These are phyloP conservation scores for Nannochloropsis gaditana DNA, from an alignment of 108 stramenopile genomes.

Conservation along the genomic window DNA sequence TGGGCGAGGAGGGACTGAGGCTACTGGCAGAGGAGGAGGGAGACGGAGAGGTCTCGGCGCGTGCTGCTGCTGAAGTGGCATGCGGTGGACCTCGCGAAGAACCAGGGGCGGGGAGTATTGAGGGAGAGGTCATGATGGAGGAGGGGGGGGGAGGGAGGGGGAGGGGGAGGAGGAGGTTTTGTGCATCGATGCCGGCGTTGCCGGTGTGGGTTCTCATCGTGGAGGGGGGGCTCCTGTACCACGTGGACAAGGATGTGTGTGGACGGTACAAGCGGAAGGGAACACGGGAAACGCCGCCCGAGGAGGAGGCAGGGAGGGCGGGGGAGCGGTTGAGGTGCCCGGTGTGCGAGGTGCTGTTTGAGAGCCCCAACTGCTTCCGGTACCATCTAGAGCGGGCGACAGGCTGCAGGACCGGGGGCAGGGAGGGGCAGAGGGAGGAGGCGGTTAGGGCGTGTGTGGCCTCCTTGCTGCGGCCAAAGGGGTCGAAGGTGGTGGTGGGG, in stretches of 20 bases:
- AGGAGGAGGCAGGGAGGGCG: slow-evolving; percentile 2
- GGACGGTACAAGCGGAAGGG: background rate
- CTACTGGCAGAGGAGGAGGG: background rate
- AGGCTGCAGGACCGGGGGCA: background rate
- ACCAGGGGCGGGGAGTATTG: background rate
- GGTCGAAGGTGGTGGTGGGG: background rate
- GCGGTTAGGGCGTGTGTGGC: background rate
- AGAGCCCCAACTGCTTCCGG: background rate
- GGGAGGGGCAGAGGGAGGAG: background rate
- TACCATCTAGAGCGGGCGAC: background rate
- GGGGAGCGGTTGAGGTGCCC: slow-evolving; percentile 6
- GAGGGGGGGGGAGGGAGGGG: background rate
- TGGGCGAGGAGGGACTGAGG: background rate
- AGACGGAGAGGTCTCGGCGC: background rate
- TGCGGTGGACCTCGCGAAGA: background rate
- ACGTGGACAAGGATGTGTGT: background rate
- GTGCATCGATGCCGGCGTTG: background rate
- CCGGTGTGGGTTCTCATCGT: background rate
- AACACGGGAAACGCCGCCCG: background rate
- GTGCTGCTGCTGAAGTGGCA: background rate
- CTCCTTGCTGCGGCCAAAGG: background rate
- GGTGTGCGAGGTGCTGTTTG: background rate
- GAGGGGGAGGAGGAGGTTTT: background rate
- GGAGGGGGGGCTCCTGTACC: background rate
- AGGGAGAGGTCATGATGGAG: background rate